Evolutionary conservation across 257 asterid species (phyloP).

Genomic region (Solanum gracilifrons): DNA sequence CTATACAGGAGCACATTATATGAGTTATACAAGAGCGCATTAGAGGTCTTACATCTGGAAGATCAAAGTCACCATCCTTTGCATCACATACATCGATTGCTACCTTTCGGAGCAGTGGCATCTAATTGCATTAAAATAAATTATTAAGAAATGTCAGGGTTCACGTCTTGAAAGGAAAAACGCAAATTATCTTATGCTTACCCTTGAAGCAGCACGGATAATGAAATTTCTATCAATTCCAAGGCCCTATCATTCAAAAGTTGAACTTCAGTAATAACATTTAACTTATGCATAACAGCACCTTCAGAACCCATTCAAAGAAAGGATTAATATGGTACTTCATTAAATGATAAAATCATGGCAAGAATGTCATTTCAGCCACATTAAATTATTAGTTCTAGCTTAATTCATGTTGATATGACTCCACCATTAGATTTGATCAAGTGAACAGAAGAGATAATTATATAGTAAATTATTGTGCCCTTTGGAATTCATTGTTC

Average conservation of each 20-base stretch:
- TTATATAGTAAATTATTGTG: too few species aligned
- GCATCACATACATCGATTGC: constrained; percentile 80
- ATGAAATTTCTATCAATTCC: constrained; percentile 59
- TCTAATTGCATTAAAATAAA: constrained; percentile 15
- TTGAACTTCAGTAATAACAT: background rate
- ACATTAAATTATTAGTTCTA: too few species aligned
- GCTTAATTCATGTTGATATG: too few species aligned
- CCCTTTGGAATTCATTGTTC: background rate
- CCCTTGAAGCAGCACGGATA: constrained; percentile 47
- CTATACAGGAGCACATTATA: background rate
- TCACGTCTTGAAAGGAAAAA: background rate
- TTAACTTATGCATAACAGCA: background rate
- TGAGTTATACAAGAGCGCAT: background rate
- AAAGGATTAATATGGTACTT: background rate
- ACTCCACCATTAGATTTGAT: too few species aligned
- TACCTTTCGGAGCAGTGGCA: constrained; percentile 81
- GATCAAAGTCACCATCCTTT: constrained; percentile 56
- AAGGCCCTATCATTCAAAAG: constrained; percentile 38
- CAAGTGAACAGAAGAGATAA: too few species aligned
- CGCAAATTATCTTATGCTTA: constrained; percentile 1
- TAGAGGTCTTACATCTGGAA: constrained; percentile 57
- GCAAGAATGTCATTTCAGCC: background rate
- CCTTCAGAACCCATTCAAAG: background rate
- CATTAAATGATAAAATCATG: background rate
- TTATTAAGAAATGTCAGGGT: background rate